These are phyloP conservation scores for Circinella minor DNA, from an alignment of 371 early-diverging fungal genomes.

Conservation along the genomic window DNA sequence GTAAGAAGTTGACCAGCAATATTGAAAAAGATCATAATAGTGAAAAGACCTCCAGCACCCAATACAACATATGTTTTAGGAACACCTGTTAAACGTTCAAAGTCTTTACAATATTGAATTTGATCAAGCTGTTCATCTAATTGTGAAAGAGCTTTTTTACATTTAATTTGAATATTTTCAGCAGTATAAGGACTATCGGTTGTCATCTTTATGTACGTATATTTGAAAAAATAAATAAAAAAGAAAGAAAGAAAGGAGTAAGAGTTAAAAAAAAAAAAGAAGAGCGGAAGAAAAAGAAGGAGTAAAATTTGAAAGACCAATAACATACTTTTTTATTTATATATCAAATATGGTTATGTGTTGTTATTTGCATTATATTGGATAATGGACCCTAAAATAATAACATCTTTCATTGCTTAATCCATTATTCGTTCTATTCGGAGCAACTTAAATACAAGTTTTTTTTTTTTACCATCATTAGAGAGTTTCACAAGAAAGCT, in stretches of 20 bases:
- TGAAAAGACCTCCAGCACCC: slow-evolving; percentile 60
- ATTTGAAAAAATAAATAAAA: background rate
- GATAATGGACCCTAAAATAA: background rate
- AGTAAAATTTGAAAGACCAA: slow-evolving; percentile 4
- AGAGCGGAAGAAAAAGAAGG: slow-evolving; percentile 8
- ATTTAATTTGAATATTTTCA: slow-evolving; percentile 13
- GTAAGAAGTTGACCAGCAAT: slow-evolving; percentile 80
- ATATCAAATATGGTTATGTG: too few relatives aligned
- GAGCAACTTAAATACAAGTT: background rate
- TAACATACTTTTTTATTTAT: background rate
- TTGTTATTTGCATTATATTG: too few relatives aligned
- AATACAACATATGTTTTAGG: slow-evolving; percentile 47
- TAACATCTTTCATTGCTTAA: too few relatives aligned
- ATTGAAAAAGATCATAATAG: slow-evolving; percentile 89
- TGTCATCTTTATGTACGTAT: slow-evolving; percentile 7
- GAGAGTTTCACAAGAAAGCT: background rate
- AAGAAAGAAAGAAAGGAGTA: background rate
- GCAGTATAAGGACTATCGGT: slow-evolving; percentile 14
- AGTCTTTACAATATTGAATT: slow-evolving; percentile 61
- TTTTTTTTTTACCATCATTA: background rate
- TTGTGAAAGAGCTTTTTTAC: slow-evolving; percentile 8
- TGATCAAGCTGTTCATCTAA: slow-evolving; percentile 42
- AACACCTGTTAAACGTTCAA: slow-evolving; percentile 57
- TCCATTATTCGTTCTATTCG: background rate
- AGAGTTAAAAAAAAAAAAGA: background rate